These are phyloP conservation scores for Clausena lansium DNA, from an alignment of 345 rosid species.

Conservation along the genomic window DNA sequence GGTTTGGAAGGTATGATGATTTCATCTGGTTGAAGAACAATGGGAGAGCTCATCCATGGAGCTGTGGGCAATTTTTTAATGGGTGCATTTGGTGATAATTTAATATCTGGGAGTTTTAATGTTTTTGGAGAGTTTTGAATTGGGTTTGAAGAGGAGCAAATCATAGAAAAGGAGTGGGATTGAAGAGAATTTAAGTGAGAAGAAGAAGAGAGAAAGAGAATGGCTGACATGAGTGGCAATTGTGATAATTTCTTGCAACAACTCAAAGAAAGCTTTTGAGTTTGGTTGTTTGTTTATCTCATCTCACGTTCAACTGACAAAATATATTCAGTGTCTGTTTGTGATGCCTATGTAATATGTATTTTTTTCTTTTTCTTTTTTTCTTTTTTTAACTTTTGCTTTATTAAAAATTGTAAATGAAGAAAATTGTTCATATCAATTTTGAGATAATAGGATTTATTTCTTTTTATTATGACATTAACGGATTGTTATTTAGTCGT, in stretches of 20 bases:
- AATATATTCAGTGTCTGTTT: too few relatives aligned
- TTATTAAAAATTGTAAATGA: too few relatives aligned
- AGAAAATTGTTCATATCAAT: too few relatives aligned
- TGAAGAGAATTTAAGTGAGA: background rate
- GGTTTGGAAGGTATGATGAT: slow-evolving; percentile 31
- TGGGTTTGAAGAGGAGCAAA: slow-evolving; percentile 30
- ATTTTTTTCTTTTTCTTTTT: too few relatives aligned
- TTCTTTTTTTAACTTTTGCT: too few relatives aligned
- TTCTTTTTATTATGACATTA: too few relatives aligned
- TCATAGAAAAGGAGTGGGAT: slow-evolving; percentile 3
- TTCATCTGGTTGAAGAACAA: slow-evolving; percentile 52
- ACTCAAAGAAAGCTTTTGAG: background rate
- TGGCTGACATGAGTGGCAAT: slow-evolving; percentile 13
- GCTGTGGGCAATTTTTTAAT: slow-evolving; percentile 48
- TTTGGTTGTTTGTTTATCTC: too few relatives aligned
- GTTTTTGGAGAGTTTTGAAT: slow-evolving; percentile 13
- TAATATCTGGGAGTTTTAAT: background rate
- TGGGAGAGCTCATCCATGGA: slow-evolving; percentile 75
- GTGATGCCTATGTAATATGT: too few relatives aligned
- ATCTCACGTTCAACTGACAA: background rate
- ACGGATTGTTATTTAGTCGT: too few relatives aligned
- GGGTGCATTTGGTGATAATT: slow-evolving; percentile 17
- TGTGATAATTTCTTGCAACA: background rate
- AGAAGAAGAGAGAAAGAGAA: slow-evolving; percentile 6
- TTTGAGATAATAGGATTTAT: too few relatives aligned